Percentiles rank a stretch among this genome's conserved stretches.
Conservation (phyloP, 495 filamentous ascomycete genomes). For the Aspergillus saccharolyticus region DNA sequence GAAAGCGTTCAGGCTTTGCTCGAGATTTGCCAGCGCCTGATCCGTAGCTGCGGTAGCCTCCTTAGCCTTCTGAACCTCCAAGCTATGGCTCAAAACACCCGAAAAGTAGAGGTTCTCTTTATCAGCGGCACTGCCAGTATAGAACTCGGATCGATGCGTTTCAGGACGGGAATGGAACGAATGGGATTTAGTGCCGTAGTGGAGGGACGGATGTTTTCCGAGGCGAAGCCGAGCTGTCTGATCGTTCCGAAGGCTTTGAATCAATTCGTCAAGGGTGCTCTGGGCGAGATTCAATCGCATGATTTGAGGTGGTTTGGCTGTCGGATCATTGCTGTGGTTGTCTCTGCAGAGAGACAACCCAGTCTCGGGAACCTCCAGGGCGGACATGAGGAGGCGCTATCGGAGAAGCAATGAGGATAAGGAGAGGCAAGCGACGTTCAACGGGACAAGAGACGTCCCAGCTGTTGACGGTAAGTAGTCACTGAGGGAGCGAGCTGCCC, state of each 20-base stretch:
- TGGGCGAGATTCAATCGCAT: constrained; percentile 64
- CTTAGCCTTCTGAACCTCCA: constrained; percentile 53
- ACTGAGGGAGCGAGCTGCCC: constrained; percentile 16
- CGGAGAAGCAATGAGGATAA: constrained; percentile 7
- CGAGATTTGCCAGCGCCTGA: constrained; percentile 52
- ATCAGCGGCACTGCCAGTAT: constrained; percentile 33
- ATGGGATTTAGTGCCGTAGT: constrained; percentile 50
- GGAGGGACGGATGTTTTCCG: constrained; percentile 45
- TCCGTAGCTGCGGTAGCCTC: constrained; percentile 48
- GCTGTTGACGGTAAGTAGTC: neutral
- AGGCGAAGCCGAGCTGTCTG: constrained; percentile 50
- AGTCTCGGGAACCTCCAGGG: constrained; percentile 41
- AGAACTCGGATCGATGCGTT: constrained; percentile 49
- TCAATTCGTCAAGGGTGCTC: constrained; percentile 64
- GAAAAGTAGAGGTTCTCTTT: constrained; percentile 47
- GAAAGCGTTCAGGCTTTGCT: constrained; percentile 45
- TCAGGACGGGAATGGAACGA: constrained; percentile 45
- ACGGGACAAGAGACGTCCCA: constrained; percentile 4
- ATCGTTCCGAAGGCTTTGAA: constrained; percentile 58
- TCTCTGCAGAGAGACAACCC: constrained; percentile 46
- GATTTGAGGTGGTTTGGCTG: constrained; percentile 41
- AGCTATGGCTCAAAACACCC: constrained; percentile 51
- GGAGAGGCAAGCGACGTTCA: constrained; percentile 12
- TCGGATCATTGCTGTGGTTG: constrained; percentile 25
- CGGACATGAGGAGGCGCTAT: constrained; percentile 31